A percentile compares a stretch with the other conserved stretches of the same genome.
phyloP scores from a whole-genome alignment of 345 rosid species.

The Ailanthus altissimus region DNA sequence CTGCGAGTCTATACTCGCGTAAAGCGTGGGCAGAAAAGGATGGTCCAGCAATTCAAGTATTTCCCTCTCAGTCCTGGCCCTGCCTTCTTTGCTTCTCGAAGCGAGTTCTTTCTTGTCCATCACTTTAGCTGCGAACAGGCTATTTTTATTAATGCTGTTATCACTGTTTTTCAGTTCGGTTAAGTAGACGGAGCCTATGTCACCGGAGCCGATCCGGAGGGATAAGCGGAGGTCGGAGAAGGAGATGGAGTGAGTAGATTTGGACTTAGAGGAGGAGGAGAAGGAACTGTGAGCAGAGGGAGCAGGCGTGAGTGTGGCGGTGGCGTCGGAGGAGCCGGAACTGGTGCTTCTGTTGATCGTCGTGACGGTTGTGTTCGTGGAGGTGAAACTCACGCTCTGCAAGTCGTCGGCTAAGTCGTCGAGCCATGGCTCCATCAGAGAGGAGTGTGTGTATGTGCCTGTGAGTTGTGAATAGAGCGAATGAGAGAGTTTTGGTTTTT shows the following conservation, averaged over 20 bases:
- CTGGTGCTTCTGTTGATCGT: constrained; percentile 37
- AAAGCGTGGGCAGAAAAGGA: constrained; percentile 82
- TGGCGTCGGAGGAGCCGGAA: constrained; percentile 30
- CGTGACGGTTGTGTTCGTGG: constrained; percentile 30
- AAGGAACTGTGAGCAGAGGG: constrained; percentile 24
- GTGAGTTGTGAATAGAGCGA: neutral
- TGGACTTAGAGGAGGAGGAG: constrained; percentile 29
- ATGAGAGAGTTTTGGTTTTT: neutral
- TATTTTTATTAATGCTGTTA: constrained; percentile 26
- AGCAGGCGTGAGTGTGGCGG: constrained; percentile 17
- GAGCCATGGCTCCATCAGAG: constrained; percentile 28
- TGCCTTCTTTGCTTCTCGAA: constrained; percentile 59
- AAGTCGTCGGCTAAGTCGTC: constrained; percentile 42
- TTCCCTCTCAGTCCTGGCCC: constrained; percentile 75
- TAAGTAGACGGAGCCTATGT: constrained; percentile 83
- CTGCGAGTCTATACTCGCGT: constrained; percentile 64
- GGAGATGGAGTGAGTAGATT: constrained; percentile 28
- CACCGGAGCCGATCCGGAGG: constrained; percentile 78
- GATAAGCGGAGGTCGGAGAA: constrained; percentile 60
- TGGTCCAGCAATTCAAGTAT: constrained; percentile 72
- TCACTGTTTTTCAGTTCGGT: constrained; percentile 51
- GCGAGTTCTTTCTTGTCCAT: constrained; percentile 75
- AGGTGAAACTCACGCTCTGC: constrained; percentile 41
- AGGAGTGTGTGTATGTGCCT: constrained; percentile 1
- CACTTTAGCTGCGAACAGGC: constrained; percentile 78